A percentile compares a stretch with the other conserved stretches of the same genome.
Evolutionary conservation across 768 basidiomycete genomes (phyloP).

Genomic region (Porphyrellus cyaneotinctus): DNA sequence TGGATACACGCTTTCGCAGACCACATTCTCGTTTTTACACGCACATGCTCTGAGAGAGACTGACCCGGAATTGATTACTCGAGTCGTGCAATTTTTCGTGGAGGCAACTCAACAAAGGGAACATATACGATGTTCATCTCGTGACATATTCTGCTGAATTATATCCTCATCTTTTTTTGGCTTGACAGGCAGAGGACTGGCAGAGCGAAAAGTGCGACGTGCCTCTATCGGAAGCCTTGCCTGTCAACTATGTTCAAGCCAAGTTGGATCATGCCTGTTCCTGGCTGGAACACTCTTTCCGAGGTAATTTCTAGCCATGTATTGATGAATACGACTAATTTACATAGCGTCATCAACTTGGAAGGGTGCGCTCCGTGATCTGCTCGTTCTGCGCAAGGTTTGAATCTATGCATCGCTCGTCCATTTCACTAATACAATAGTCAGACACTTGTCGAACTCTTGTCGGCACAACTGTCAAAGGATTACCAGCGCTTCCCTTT

Average conservation of each 20-base stretch:
- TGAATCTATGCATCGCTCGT: not conserved
- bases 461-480: conserved; percentile 24
- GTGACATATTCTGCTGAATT: no score
- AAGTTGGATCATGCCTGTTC: conserved; percentile 55
- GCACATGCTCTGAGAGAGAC: conserved; percentile 61
- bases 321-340: conserved; percentile 3
- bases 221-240: conserved; percentile 61
- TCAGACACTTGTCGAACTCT: conserved; percentile 26
- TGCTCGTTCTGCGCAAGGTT: conserved; percentile 60
- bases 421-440: conserved; percentile 5
- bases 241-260: conserved; percentile 48
- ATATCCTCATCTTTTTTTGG: no score
- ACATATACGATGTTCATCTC: conserved; percentile 70
- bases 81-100: conserved; percentile 83
- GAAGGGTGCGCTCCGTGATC: conserved; percentile 47
- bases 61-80: conserved; percentile 57
- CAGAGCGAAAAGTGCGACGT: conserved; percentile 87
- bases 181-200: conserved; percentile 75
- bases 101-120: conserved; percentile 74
- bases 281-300: conserved; percentile 51
- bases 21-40: conserved; percentile 75
- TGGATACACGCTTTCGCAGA: conserved; percentile 82
- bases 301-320: conserved; percentile 32
- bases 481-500: conserved; percentile 21
- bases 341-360: conserved; percentile 44